Evolutionary conservation across 805 yeast species (phyloP).

Genomic region (Yarrowia bubula): DNA sequence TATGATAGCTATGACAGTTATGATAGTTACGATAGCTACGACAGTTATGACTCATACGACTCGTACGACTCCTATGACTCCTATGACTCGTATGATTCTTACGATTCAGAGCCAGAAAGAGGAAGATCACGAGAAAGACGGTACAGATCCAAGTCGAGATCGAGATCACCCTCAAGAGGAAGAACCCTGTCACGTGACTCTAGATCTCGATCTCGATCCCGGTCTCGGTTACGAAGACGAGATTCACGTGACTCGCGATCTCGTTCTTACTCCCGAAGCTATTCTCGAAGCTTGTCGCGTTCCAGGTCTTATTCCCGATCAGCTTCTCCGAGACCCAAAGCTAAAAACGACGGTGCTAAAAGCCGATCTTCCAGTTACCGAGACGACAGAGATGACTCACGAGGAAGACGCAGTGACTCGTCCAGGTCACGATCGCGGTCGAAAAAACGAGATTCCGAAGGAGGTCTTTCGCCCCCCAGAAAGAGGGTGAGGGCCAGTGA

Average conservation of each 20-base stretch:
- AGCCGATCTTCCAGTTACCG: too few species aligned
- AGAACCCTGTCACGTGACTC: slow-evolving; percentile 8
- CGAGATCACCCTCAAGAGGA: neutral
- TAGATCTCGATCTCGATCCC: slow-evolving; percentile 30
- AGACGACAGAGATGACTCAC: too few species aligned
- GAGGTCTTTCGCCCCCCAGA: neutral
- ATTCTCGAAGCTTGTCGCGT: neutral
- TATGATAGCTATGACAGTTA: neutral
- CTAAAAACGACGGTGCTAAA: neutral
- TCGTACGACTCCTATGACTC: neutral
- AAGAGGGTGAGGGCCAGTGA: slow-evolving; percentile 16
- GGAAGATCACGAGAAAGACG: too few species aligned
- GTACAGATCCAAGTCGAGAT: neutral
- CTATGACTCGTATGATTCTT: slow-evolving; percentile 22
- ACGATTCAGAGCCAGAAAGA: too few species aligned
- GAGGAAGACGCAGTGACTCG: too few species aligned
- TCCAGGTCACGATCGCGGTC: too few species aligned
- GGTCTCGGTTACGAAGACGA: slow-evolving; percentile 26
- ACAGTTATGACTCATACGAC: neutral
- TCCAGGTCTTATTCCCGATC: slow-evolving; percentile 29
- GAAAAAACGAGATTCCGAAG: neutral
- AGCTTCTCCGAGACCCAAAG: slow-evolving; percentile 26
- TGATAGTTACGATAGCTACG: neutral
- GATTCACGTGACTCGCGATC: slow-evolving; percentile 20
- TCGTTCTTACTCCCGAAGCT: slow-evolving; percentile 31